Conservation (phyloP, 2,329 filamentous ascomycete species). For the Sphaerulina musiva region DNA sequence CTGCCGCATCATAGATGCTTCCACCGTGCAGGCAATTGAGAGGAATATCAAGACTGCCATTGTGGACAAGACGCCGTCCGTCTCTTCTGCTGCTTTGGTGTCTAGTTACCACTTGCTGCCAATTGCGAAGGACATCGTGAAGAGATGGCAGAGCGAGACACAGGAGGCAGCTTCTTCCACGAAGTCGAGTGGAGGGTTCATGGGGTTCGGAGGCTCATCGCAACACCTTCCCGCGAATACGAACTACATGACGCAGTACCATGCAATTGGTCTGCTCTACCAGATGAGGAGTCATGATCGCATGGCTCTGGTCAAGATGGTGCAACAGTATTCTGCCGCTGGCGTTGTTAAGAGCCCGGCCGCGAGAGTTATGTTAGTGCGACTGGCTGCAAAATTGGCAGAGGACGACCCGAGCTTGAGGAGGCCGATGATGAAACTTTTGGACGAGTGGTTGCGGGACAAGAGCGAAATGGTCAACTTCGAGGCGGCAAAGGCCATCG, state of each 20-base stretch:
- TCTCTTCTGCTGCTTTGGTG: constrained; percentile 90
- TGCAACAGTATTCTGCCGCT: constrained; percentile 92
- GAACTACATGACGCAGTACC: constrained; percentile 97
- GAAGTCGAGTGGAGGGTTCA: constrained; percentile 85
- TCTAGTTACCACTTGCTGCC: constrained; percentile 97
- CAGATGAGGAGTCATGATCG: constrained; percentile 96
- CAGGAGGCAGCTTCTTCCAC: constrained; percentile 88
- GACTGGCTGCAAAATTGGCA: constrained; percentile 85
- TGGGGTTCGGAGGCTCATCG: constrained; percentile 81
- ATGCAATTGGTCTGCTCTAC: constrained; percentile 93
- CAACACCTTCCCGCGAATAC: constrained; percentile 71
- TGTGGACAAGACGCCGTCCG: constrained; percentile 96
- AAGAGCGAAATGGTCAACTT: constrained; percentile 99
- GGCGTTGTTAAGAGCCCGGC: constrained; percentile 93
- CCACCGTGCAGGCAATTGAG: constrained; percentile 95
- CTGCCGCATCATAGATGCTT: constrained; percentile 93
- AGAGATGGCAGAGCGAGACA: constrained; percentile 97
- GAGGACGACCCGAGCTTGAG: constrained; percentile 84
- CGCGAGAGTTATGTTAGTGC: constrained; percentile 84
- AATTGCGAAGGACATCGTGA: constrained; percentile 88
- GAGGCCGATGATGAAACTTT: constrained; percentile 93
- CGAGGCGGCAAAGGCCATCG: constrained; percentile 96
- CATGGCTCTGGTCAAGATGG: constrained; percentile 99
- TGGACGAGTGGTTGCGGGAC: constrained; percentile 93
- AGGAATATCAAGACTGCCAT: constrained; percentile 98